Evolutionary conservation across 345 rosid species (phyloP).

Genomic region (Mercurialis annua): DNA sequence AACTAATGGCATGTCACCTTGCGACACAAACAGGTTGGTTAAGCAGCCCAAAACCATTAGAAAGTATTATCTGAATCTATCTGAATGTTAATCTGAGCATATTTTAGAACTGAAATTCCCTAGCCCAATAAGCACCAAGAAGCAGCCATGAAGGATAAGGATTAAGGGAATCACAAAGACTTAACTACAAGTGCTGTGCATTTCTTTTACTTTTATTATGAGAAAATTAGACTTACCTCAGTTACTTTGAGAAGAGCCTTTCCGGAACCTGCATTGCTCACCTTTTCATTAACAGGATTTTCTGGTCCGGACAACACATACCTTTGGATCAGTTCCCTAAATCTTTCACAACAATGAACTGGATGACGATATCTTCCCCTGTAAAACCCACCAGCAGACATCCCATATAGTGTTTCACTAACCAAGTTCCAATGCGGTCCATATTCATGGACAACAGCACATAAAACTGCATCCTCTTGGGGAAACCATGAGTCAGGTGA

Average conservation of each 20-base stretch:
- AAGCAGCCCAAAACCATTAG: slow-evolving; percentile 3
- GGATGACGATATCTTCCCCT: slow-evolving; percentile 95
- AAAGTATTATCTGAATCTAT: not conserved
- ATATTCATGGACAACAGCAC: slow-evolving; percentile 99
- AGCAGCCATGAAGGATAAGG: not conserved
- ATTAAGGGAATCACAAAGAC: not conserved
- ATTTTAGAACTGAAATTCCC: not conserved
- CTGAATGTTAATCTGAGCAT: not conserved
- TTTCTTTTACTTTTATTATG: not conserved
- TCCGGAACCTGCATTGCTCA: slow-evolving; percentile 59
- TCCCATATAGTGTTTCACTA: slow-evolving; percentile 72
- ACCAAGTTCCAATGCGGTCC: slow-evolving; percentile 89
- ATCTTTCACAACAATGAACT: slow-evolving; percentile 92
- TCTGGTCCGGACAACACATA: slow-evolving; percentile 68
- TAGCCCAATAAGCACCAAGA: not conserved
- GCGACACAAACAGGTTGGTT: not conserved
- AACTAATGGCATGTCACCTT: not conserved
- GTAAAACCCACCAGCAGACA: slow-evolving; percentile 92
- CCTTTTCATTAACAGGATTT: slow-evolving; percentile 59
- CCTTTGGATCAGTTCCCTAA: slow-evolving; percentile 77
- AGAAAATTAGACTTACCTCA: slow-evolving; percentile 52
- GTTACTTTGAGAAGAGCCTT: slow-evolving; percentile 94
- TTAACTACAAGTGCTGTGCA: not conserved
- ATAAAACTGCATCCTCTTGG: slow-evolving; percentile 95
- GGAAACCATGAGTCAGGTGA: slow-evolving; percentile 90